Percentiles rank a stretch among this genome's conserved stretches.
These are phyloP conservation scores for Nicotiana noctiflora DNA, from an alignment of 257 asterid species.

Conservation along the genomic window DNA sequence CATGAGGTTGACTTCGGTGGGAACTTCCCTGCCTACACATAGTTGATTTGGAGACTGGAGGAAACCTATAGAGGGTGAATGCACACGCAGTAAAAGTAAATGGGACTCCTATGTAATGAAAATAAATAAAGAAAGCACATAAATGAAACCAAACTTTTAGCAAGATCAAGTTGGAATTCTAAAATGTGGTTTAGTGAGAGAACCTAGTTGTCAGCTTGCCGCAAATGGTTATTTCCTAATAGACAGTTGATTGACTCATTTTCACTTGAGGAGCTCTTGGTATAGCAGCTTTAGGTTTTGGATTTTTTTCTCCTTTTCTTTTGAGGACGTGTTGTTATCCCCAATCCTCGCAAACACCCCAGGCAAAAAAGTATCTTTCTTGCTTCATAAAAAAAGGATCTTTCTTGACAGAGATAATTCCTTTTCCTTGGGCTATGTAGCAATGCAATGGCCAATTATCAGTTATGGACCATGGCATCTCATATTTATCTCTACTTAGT, in stretches of 20 bases:
- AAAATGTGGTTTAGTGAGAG: slow-evolving; percentile 2
- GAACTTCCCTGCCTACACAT: background rate
- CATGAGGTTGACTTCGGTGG: background rate
- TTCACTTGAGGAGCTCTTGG: too few species aligned
- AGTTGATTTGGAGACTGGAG: background rate
- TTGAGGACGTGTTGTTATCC: too few species aligned
- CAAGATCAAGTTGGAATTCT: background rate
- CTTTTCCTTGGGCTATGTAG: too few species aligned
- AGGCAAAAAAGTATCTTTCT: too few species aligned
- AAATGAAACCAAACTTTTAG: slow-evolving; percentile 2
- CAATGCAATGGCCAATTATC: too few species aligned
- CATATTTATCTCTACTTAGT: too few species aligned
- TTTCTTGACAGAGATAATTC: too few species aligned
- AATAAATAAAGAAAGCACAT: background rate
- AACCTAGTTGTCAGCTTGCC: background rate
- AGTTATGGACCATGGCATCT: too few species aligned
- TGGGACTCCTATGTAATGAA: background rate
- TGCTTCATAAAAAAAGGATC: too few species aligned
- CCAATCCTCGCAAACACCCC: too few species aligned
- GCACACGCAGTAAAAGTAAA: background rate
- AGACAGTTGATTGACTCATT: background rate
- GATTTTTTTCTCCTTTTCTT: too few species aligned
- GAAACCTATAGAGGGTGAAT: background rate
- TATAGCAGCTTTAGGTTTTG: too few species aligned
- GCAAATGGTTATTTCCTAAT: background rate